Base-by-base conservation (phyloP, 2,329 filamentous ascomycete species). In the Colletotrichum tropicale region DNA sequence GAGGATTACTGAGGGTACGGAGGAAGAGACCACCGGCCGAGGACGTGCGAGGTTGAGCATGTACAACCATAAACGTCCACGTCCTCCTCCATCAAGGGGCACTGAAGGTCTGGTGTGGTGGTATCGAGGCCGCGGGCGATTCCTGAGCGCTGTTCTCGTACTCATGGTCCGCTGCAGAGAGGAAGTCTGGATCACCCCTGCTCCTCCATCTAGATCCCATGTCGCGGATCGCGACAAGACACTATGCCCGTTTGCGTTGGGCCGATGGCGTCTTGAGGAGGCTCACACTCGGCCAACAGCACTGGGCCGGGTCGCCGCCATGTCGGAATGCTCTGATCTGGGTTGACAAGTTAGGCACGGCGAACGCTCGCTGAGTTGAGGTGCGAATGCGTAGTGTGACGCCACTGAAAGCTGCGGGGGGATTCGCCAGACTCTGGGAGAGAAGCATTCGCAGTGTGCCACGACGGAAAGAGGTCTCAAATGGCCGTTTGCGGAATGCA, bases 401-500 rank as follows among this genome's bases (percentile, higher is more conserved):
- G 74, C 74, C 70, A 66, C 34, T 12, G 32, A 64, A 34, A 68
- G 70, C 60, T 67, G 70, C 13, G 64, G 56, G 68, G 64, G 64
- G 26, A n/a, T 58, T 62, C 13, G 34, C n/a, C 12, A 34, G 34
- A 34, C 15, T 32, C 36, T 26, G 21, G 8, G 28, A 15, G 28
- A 52, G 36, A 60, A 73, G 52, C 64, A 15, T 21, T 32, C 58
- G n/a, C 18, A 32, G 30, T 16, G 34, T 65, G 18, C 26, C 58
- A 15, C 28, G 21, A 21, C 43, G 34, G 70, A 74, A 21, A 69
- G 62, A 68, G 56, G 70, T 65, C 64, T 64, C 48, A 28, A 18
- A 67, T 55, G 58, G 26, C 70, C 21, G 70, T 69, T 76, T 76
- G 74, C 70, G 70, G 58, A 76, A 76, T 76, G 65, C 30, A 65